Percentiles rank a stretch among this genome's conserved stretches.
These are phyloP conservation scores for Fistulifera solaris DNA, from an alignment of 108 stramenopile genomes.

Conservation along the genomic window DNA sequence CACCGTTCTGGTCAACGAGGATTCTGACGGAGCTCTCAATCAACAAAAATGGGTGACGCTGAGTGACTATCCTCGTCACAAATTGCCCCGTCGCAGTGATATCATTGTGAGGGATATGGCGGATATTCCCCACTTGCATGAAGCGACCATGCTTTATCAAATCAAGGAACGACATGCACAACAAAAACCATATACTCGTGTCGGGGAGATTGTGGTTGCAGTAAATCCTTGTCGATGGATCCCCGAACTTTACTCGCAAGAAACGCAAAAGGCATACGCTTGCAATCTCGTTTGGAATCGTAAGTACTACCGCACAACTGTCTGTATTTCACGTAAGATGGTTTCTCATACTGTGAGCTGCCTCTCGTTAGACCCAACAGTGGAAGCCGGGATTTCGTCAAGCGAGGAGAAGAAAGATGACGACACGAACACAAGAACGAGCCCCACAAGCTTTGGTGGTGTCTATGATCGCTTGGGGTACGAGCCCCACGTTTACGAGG, in stretches of 20 bases:
- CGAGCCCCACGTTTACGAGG: conserved; percentile 75
- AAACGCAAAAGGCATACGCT: conserved; percentile 45
- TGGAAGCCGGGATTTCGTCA: not conserved
- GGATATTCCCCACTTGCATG: conserved; percentile 67
- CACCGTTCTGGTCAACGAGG: conserved; percentile 25
- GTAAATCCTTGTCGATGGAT: conserved; percentile 84
- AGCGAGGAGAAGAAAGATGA: conserved; percentile 8
- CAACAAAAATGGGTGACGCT: conserved; percentile 25
- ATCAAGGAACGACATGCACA: conserved; percentile 57
- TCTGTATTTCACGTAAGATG: not conserved
- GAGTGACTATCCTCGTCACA: conserved; percentile 40
- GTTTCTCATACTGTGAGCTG: not conserved
- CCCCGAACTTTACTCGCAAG: conserved; percentile 27
- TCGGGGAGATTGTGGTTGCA: conserved; percentile 86
- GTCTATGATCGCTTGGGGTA: conserved; percentile 30
- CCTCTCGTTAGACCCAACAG: conserved; percentile 1
- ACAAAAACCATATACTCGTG: conserved; percentile 78
- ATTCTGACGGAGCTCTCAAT: not conserved
- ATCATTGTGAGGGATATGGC: conserved; percentile 58
- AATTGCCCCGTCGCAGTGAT: conserved; percentile 49
- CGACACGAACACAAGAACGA: not conserved
- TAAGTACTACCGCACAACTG: conserved; percentile 9
- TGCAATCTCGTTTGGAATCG: conserved; percentile 30
- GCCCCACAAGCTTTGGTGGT: conserved; percentile 1
- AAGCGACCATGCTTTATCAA: conserved; percentile 77